Percentiles rank a stretch among this genome's conserved stretches.
phyloP scores from a whole-genome alignment of 768 basidiomycete species.

The Pleurotus eryngii region DNA sequence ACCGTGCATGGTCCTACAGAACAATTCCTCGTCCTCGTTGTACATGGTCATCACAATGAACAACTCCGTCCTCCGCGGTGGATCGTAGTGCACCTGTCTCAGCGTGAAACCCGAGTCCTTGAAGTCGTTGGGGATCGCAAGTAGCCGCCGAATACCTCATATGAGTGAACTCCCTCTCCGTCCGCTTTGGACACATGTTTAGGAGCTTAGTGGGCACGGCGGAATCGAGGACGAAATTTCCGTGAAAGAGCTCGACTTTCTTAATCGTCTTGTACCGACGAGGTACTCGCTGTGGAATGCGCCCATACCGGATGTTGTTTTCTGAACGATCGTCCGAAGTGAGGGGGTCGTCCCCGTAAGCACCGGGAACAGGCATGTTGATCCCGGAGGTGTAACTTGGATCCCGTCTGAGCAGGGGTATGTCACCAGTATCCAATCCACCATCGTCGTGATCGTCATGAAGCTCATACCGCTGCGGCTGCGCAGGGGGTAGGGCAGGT shows the following conservation, averaged over 20 bases:
- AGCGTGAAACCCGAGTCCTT: slow-evolving; percentile 78
- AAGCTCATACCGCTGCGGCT: slow-evolving; percentile 31
- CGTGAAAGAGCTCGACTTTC: slow-evolving; percentile 88
- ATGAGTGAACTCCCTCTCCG: slow-evolving; percentile 88
- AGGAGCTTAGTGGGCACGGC: slow-evolving; percentile 90
- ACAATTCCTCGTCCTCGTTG: slow-evolving; percentile 89
- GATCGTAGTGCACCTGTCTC: slow-evolving; percentile 89
- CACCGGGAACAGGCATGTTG: slow-evolving; percentile 42
- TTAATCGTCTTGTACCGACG: slow-evolving; percentile 93
- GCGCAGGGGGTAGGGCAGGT: slow-evolving; percentile 18
- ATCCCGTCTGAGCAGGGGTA: slow-evolving; percentile 60
- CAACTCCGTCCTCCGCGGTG: slow-evolving; percentile 85
- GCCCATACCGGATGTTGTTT: slow-evolving; percentile 79
- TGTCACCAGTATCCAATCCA: slow-evolving; percentile 56
- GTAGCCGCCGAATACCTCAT: slow-evolving; percentile 97
- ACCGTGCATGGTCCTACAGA: slow-evolving; percentile 92
- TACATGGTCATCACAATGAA: slow-evolving; percentile 99
- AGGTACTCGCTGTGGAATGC: slow-evolving; percentile 88
- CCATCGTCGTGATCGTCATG: slow-evolving; percentile 41
- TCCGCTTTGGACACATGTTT: slow-evolving; percentile 71
- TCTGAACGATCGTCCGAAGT: slow-evolving; percentile 27
- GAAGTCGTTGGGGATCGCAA: slow-evolving; percentile 95
- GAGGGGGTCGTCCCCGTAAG: slow-evolving; percentile 34
- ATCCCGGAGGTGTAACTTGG: slow-evolving; percentile 21
- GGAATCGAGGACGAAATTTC: slow-evolving; percentile 90